A percentile compares a stretch with the other conserved stretches of the same genome.
Conservation (phyloP, 2,329 filamentous ascomycete species). For the Colletotrichum horii region DNA sequence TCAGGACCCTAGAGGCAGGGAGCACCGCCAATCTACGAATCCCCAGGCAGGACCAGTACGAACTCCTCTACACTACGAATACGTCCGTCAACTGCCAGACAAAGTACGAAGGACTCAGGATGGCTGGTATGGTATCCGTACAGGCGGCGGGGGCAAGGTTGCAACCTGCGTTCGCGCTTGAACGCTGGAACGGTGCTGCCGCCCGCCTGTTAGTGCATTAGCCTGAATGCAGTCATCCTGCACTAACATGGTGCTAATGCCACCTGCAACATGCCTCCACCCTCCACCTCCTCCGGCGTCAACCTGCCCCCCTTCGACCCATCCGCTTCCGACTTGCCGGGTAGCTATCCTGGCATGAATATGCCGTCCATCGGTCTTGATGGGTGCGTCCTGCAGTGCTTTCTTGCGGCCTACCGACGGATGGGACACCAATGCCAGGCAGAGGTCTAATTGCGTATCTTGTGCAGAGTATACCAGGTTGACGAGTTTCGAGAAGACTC, state of each 20-base stretch:
- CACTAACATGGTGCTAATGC: constrained; percentile 8
- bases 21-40: background rate
- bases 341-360: background rate
- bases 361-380: background rate
- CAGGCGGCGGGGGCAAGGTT: background rate
- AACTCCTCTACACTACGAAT: background rate
- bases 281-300: background rate
- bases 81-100: background rate
- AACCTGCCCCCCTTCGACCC: background rate
- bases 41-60: background rate
- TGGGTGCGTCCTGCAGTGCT: background rate
- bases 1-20: constrained; percentile 7
- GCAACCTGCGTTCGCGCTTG: background rate
- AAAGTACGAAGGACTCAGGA: background rate
- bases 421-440: background rate
- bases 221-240: constrained; percentile 11
- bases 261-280: background rate
- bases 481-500: background rate
- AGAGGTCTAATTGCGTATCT: background rate
- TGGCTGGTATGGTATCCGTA: background rate
- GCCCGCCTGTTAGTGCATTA: constrained; percentile 10
- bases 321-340: constrained; percentile 14
- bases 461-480: background rate
- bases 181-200: background rate
- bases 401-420: background rate